Conservation (phyloP, 805 yeast species). For the Ogataea glucozyma region DNA sequence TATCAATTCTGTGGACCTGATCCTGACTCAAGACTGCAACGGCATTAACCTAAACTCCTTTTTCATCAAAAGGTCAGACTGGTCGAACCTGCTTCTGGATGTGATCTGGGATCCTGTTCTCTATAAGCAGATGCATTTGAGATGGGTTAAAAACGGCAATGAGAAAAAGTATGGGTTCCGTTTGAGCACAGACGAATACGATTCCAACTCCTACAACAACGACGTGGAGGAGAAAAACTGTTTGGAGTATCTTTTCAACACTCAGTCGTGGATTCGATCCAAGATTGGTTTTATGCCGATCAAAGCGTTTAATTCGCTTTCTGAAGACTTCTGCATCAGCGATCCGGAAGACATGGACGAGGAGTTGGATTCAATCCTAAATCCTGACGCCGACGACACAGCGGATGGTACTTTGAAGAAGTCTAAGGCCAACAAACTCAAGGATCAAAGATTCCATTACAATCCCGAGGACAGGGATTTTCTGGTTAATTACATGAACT, state of each 20-base stretch:
- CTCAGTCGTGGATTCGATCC: slow-evolving; percentile 42
- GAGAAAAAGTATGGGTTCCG: slow-evolving; percentile 31
- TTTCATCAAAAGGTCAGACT: slow-evolving; percentile 38
- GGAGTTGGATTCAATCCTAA: slow-evolving; percentile 23
- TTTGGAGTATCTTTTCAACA: slow-evolving; percentile 38
- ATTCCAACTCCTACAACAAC: slow-evolving; percentile 39
- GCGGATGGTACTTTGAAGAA: slow-evolving; percentile 9
- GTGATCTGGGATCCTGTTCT: slow-evolving; percentile 44
- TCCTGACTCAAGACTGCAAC: slow-evolving; percentile 43
- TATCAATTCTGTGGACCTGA: slow-evolving; percentile 39
- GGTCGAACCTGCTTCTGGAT: slow-evolving; percentile 41
- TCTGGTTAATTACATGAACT: slow-evolving; percentile 41
- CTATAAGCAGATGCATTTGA: slow-evolving; percentile 37
- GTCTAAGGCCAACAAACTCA: slow-evolving; percentile 19
- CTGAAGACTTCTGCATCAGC: slow-evolving; percentile 39
- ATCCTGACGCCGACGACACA: slow-evolving; percentile 14
- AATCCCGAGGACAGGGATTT: slow-evolving; percentile 40
- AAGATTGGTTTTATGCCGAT: slow-evolving; percentile 42
- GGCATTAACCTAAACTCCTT: slow-evolving; percentile 45
- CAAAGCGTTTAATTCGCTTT: slow-evolving; percentile 38
- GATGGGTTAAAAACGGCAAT: slow-evolving; percentile 32
- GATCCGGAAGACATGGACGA: slow-evolving; percentile 32
- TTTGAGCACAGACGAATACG: slow-evolving; percentile 30
- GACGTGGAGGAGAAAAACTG: slow-evolving; percentile 42
- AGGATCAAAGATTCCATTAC: slow-evolving; percentile 36